A percentile compares a stretch with the other conserved stretches of the same genome.
phyloP scores from a whole-genome alignment of 1,284 basidiomycete genomes.

The Boletellus deceptivus region DNA sequence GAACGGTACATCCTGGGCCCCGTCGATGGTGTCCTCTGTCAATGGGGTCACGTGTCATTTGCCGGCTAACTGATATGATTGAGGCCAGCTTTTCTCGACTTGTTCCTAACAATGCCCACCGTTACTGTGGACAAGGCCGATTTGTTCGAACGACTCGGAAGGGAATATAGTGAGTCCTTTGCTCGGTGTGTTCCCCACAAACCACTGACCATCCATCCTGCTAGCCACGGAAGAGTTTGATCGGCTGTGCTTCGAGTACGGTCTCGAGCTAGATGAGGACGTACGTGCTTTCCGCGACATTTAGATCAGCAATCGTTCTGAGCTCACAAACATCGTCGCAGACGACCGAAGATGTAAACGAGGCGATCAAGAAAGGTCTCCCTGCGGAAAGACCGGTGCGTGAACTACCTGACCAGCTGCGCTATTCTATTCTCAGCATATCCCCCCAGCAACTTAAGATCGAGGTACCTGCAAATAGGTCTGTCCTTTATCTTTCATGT shows the following conservation, averaged over 20 bases:
- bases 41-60: too few relatives aligned
- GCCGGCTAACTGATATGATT: neutral
- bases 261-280: conserved; percentile 96
- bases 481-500: conserved; percentile 7
- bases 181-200: conserved; percentile 1
- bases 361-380: conserved; percentile 75
- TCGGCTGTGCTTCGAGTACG: conserved; percentile 95
- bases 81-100: neutral
- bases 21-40: neutral
- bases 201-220: conserved; percentile 22
- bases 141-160: conserved; percentile 85
- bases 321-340: conserved; percentile 33
- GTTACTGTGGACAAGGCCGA: conserved; percentile 94
- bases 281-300: conserved; percentile 47
- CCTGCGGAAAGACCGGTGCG: conserved; percentile 80
- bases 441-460: conserved; percentile 89
- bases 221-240: conserved; percentile 93
- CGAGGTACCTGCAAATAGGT: conserved; percentile 96
- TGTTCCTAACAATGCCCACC: conserved; percentile 74
- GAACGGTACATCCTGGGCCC: conserved; percentile 5
- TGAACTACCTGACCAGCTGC: conserved; percentile 7
- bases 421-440: conserved; percentile 4
- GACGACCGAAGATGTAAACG: conserved; percentile 89
- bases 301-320: neutral
- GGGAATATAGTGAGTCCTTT: conserved; percentile 68